Base-by-base conservation (phyloP, 2,329 filamentous ascomycete genomes). In the Fusarium sp. region DNA sequence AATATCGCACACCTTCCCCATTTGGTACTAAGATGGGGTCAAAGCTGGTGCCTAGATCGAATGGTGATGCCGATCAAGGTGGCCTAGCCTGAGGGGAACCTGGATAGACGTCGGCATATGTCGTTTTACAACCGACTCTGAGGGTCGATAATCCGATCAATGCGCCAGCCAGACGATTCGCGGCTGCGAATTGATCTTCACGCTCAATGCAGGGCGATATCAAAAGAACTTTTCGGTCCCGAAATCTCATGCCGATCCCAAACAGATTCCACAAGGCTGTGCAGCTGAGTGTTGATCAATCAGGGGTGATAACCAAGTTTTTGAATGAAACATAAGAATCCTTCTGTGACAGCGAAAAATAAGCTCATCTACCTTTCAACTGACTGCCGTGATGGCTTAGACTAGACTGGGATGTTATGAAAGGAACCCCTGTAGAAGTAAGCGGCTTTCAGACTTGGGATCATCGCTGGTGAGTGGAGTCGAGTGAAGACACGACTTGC, bases 271-370 rank as follows among this genome's bases (percentile, higher is more conserved):
- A 46, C 54, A 46, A 18, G 57, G 42, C 58, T 45, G 57, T 63
- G 63, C 34, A 46, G 50, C 50, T 63, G 46, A 58, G 32, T 46
- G 64, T 27, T 10, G 63, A 68, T 68, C 58, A 40, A 11, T 24
- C 34, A 58, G 38, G 34, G 27, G 27, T 11, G 34, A n/a, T 49
- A 16, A 20, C 10, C 50, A 53, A 43, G 24, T 18, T 32, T 11
- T 50, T 20, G 25, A 30, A 25, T 53, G 30, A 6, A 44, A 47
- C 34, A 2, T 7, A 2, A 38, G 27, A 30, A 45, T 55, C 47
- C 47, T 58, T 25, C 46, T 32, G 38, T 34, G 27, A 34, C 16
- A 32, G 30, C 15, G 30, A 32, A 30, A 12, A 25, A 50, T 40
- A 45, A 25, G 29, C 24, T 6, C 47, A 32, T 22, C 15, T 43